phyloP scores from a whole-genome alignment of 768 basidiomycete species.

The Psilocybe cubensis region DNA sequence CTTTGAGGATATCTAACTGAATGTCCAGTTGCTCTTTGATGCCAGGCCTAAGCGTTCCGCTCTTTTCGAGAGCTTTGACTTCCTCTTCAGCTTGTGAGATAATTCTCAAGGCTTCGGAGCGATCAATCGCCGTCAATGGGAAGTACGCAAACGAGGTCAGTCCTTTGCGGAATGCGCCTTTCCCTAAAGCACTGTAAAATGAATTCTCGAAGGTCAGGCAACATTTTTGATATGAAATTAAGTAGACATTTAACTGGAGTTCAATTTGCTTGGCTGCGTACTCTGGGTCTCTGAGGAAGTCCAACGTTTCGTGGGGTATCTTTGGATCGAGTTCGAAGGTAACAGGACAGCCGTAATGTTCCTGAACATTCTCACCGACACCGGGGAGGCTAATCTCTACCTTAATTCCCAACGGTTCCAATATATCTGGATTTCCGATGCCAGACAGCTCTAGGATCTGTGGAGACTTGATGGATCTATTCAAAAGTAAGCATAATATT shows the following conservation, averaged over 20 bases:
- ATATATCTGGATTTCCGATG: slow-evolving; percentile 8
- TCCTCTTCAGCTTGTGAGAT: slow-evolving; percentile 24
- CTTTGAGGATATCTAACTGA: slow-evolving; percentile 3
- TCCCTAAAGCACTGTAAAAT: background rate
- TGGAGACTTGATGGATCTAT: slow-evolving; percentile 11
- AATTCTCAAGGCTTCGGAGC: slow-evolving; percentile 18
- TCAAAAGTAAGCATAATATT: background rate
- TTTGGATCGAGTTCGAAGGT: slow-evolving; percentile 1
- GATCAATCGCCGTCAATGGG: slow-evolving; percentile 15
- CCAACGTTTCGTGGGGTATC: background rate
- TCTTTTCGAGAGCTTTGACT: slow-evolving; percentile 22
- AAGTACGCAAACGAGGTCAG: slow-evolving; percentile 12
- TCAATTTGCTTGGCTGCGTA: background rate
- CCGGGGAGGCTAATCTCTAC: slow-evolving; percentile 13
- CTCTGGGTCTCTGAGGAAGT: background rate
- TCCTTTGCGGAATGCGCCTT: slow-evolving; percentile 1
- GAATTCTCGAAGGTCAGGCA: too few species aligned
- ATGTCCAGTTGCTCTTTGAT: slow-evolving; percentile 7
- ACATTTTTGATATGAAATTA: background rate
- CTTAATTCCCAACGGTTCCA: slow-evolving; percentile 4
- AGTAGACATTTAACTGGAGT: background rate
- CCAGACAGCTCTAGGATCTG: slow-evolving; percentile 19
- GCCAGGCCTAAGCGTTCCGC: slow-evolving; percentile 13
- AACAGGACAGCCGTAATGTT: background rate
- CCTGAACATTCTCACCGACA: slow-evolving; percentile 18